Evolutionary conservation across 495 filamentous ascomycete species (phyloP).

Genomic region (Parathielavia hyrcaniae): DNA sequence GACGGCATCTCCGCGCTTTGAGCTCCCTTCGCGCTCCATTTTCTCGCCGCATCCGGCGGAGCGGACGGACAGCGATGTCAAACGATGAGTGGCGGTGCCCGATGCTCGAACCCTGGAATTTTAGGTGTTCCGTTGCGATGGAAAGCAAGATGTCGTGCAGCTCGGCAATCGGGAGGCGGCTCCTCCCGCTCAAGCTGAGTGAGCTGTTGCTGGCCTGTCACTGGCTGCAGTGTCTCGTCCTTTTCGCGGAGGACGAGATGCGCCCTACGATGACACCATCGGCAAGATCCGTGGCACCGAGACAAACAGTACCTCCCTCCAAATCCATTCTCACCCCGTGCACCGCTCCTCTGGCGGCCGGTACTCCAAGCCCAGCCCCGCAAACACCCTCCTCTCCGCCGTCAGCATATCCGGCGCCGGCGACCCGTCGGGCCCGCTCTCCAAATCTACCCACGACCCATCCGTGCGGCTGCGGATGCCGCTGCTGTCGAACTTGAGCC

Average conservation of each 20-base stretch:
- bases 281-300: background rate
- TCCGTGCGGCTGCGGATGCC: conserved; percentile 64
- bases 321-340: conserved; percentile 51
- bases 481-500: conserved; percentile 86
- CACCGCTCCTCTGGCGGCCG: conserved; percentile 68
- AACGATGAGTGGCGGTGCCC: background rate
- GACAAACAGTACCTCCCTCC: background rate
- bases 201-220: background rate
- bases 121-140: background rate
- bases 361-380: conserved; percentile 68
- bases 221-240: no score
- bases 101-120: background rate
- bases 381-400: conserved; percentile 76
- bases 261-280: background rate
- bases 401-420: conserved; percentile 53
- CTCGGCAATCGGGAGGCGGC: background rate
- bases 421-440: conserved; percentile 38
- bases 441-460: conserved; percentile 60
- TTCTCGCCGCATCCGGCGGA: background rate
- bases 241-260: background rate
- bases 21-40: background rate
- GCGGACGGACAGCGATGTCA: background rate
- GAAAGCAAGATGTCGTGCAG: conserved; percentile 4
- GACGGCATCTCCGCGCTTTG: background rate
- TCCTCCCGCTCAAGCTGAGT: background rate